Percentiles rank a stretch among this genome's conserved stretches.
phyloP scores from a whole-genome alignment of 805 yeast genomes.

The Myxozyma lipomycoides region DNA sequence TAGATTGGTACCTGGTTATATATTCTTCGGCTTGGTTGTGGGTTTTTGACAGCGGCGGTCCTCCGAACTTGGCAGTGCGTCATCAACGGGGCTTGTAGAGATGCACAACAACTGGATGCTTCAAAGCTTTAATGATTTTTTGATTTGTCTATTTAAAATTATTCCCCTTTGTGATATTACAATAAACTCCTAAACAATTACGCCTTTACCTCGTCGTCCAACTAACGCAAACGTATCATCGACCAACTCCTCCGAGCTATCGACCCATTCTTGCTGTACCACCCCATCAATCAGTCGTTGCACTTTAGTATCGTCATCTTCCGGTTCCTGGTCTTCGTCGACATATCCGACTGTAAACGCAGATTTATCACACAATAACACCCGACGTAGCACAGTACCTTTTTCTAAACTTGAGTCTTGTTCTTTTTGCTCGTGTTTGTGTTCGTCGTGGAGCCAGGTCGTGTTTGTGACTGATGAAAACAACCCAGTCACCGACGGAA shows the following conservation, averaged over 20 bases:
- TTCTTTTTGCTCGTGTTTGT: constrained; percentile 1
- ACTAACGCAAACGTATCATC: constrained; percentile 23
- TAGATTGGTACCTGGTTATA: no score
- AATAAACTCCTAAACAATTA: no score
- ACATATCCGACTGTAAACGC: constrained; percentile 18
- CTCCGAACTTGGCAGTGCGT: no score
- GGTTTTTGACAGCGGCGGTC: no score
- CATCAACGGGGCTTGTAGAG: no score
- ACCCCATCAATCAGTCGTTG: constrained; percentile 27
- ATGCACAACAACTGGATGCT: no score
- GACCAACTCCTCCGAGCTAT: constrained; percentile 6
- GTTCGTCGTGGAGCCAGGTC: constrained; percentile 14
- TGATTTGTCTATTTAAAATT: no score
- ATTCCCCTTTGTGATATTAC: no score
- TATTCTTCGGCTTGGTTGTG: no score
- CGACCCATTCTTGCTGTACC: constrained; percentile 29
- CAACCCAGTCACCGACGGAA: constrained; percentile 7
- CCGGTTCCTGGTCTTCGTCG: constrained; percentile 24
- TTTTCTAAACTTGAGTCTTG: not conserved
- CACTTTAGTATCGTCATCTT: constrained; percentile 25
- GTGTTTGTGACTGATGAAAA: constrained; percentile 8
- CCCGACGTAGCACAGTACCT: not conserved
- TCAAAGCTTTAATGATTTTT: no score
- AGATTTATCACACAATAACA: constrained; percentile 10
- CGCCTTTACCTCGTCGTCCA: constrained; percentile 4